Evolutionary conservation across 768 basidiomycete species (phyloP).

Genomic region (Boletus rubroflammeus): DNA sequence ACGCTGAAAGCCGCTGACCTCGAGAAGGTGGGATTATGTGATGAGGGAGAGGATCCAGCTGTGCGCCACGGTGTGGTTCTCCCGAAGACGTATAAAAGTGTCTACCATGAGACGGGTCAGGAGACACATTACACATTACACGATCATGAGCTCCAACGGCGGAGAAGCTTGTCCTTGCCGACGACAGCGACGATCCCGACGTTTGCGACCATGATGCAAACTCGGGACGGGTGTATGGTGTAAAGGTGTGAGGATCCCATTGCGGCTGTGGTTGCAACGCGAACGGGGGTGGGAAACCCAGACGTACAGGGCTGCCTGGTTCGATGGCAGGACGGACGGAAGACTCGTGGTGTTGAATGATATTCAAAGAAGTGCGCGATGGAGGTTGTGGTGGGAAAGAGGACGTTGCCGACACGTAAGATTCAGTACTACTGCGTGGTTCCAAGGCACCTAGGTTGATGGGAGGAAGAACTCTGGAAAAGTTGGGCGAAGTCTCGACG

Average conservation of each 20-base stretch:
- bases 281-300: constrained; percentile 50
- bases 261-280: constrained; percentile 65
- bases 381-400: constrained; percentile 36
- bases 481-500: constrained; percentile 19
- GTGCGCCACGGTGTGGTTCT: constrained; percentile 10
- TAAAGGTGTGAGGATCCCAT: constrained; percentile 51
- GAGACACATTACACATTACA: not conserved
- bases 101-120: constrained; percentile 9
- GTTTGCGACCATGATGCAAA: constrained; percentile 33
- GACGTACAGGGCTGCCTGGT: constrained; percentile 5
- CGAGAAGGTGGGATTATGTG: constrained; percentile 19
- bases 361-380: constrained; percentile 14
- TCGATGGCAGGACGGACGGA: constrained; percentile 19
- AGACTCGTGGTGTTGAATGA: constrained; percentile 17
- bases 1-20: constrained; percentile 11
- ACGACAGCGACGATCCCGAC: constrained; percentile 36
- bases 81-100: constrained; percentile 11
- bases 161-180: constrained; percentile 23
- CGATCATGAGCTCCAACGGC: constrained; percentile 17
- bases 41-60: constrained; percentile 15
- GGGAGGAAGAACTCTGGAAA: constrained; percentile 31
- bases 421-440: constrained; percentile 12
- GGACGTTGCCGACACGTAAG: constrained; percentile 20
- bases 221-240: constrained; percentile 36
- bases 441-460: constrained; percentile 19